Conservation (phyloP, 768 basidiomycete species). For the Russula sp. region DNA sequence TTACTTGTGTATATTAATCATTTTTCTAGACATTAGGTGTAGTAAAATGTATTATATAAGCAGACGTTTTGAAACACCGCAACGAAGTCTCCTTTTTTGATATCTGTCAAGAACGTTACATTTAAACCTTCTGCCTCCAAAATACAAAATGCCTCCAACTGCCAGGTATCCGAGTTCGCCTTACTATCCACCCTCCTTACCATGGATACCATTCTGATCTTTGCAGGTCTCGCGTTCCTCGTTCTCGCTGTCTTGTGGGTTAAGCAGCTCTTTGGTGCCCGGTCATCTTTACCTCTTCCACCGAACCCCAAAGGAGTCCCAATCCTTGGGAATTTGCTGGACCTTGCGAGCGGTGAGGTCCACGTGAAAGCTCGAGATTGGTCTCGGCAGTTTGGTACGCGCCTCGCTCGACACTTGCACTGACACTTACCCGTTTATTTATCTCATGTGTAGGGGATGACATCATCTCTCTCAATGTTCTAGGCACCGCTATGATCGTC, state of each 20-base stretch:
- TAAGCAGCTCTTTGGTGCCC: slow-evolving; percentile 9
- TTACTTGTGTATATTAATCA: no score
- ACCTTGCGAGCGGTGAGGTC: slow-evolving; percentile 24
- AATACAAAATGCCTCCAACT: not conserved
- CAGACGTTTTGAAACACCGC: no score
- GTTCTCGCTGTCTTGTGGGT: slow-evolving; percentile 12
- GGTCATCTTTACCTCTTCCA: slow-evolving; percentile 19
- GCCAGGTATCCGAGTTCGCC: not conserved
- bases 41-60: no score
- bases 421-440: not conserved
- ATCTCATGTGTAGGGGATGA: slow-evolving; percentile 14
- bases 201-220: slow-evolving; percentile 12
- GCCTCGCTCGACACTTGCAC: not conserved
- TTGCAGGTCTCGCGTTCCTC: slow-evolving; percentile 5
- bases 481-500: slow-evolving; percentile 23
- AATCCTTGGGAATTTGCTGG: slow-evolving; percentile 26
- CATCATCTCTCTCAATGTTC: slow-evolving; percentile 20
- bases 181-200: not conserved
- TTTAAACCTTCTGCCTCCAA: not conserved
- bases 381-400: slow-evolving; percentile 26
- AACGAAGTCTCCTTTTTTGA: no score
- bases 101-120: no score
- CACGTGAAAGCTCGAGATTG: slow-evolving; percentile 24
- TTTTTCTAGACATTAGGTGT: no score
- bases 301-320: slow-evolving; percentile 25